phyloP scores from a whole-genome alignment of 495 filamentous ascomycete genomes.

The Mycothermus thermophilus region DNA sequence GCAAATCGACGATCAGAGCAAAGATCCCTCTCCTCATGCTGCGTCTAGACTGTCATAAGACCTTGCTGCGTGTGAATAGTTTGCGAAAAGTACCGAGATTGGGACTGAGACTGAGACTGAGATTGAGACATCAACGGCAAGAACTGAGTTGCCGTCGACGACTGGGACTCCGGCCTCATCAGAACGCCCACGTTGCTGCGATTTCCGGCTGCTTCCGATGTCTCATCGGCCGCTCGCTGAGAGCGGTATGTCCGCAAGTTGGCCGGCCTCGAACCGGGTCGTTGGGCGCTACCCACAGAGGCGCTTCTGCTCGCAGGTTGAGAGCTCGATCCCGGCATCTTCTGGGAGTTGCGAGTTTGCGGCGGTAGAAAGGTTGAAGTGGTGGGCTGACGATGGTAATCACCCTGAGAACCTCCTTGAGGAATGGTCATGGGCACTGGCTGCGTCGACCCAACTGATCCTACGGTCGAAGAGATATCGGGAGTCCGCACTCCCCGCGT shows the following conservation, averaged over 20 bases:
- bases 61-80: no score
- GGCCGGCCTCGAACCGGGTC: not conserved
- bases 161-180: not conserved
- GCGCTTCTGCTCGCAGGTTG: not conserved
- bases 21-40: not conserved
- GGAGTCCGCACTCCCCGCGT: not conserved
- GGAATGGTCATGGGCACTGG: not conserved
- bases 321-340: not conserved
- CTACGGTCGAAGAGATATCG: not conserved
- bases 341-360: not conserved
- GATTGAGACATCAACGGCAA: not conserved
- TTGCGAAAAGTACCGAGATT: slow-evolving; percentile 2
- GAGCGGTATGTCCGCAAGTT: slow-evolving; percentile 7
- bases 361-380: not conserved
- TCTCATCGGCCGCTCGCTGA: not conserved
- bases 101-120: slow-evolving; percentile 3
- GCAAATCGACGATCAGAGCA: slow-evolving; percentile 1
- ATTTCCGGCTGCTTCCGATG: not conserved
- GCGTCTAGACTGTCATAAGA: no score
- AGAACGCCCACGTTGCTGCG: no score
- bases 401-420: not conserved
- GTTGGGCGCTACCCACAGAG: not conserved
- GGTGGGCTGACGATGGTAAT: not conserved
- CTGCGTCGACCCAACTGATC: not conserved
- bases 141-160: no score